These are phyloP conservation scores for Aspergillus piperis DNA, from an alignment of 2,329 filamentous ascomycete species.

Conservation along the genomic window DNA sequence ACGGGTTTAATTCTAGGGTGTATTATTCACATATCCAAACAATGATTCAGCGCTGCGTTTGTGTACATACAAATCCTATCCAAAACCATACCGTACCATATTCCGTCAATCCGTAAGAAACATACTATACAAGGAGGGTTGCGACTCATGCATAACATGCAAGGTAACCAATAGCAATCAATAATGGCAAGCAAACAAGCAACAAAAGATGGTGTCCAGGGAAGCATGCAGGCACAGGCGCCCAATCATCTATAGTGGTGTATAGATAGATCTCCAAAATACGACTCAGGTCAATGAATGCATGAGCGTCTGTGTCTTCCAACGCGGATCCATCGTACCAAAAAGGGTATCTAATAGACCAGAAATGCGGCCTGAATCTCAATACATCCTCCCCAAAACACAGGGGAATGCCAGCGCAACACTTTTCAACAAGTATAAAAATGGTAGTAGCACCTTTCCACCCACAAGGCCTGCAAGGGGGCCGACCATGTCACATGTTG, in stretches of 20 bases:
- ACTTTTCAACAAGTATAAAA: not conserved
- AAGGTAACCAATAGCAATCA: conserved; percentile 1
- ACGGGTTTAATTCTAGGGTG: no score
- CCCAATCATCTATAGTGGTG: not conserved
- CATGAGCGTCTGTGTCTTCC: not conserved
- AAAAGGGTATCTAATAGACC: conserved; percentile 13
- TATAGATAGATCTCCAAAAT: not conserved
- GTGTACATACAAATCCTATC: conserved; percentile 4
- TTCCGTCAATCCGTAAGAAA: conserved; percentile 7
- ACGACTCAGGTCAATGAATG: not conserved
- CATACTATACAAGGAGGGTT: conserved; percentile 13
- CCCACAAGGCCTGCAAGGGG: not conserved
- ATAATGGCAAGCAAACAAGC: conserved; percentile 1
- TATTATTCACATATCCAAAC: conserved; percentile 3
- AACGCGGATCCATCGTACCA: conserved; percentile 2
- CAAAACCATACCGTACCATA: conserved; percentile 6
- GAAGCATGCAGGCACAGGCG: not conserved
- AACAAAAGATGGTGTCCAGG: not conserved
- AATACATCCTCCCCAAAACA: not conserved
- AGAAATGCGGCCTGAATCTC: not conserved
- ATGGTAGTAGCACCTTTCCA: not conserved
- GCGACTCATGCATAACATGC: not conserved
- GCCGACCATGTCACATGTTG: not conserved
- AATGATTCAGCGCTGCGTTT: not conserved
- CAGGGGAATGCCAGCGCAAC: not conserved